Evolutionary conservation across 2,329 filamentous ascomycete genomes (phyloP).

Genomic region (Aureobasidium sp.): DNA sequence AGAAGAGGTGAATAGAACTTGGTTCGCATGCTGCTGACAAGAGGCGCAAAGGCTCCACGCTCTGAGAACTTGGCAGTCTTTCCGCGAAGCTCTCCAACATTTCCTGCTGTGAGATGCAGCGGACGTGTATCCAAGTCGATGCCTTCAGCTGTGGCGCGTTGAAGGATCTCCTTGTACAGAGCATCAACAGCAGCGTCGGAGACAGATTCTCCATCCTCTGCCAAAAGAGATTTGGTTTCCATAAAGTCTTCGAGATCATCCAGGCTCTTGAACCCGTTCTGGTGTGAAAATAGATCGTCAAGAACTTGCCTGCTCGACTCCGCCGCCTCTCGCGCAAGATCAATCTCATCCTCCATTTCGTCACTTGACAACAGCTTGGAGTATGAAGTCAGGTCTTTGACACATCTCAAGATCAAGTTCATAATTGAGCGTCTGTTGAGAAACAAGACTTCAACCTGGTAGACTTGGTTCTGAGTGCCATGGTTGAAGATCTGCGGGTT

Average conservation of each 20-base stretch:
- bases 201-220: not conserved
- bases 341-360: not conserved
- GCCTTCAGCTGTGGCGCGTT: not conserved
- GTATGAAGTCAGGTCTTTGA: not conserved
- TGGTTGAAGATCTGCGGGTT: not conserved
- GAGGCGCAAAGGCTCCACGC: not conserved
- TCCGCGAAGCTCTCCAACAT: not conserved
- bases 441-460: not conserved
- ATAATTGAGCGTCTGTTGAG: not conserved
- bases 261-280: not conserved
- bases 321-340: not conserved
- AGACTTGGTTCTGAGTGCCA: not conserved
- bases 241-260: not conserved
- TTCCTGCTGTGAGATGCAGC: not conserved
- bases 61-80: not conserved
- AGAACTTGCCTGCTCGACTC: not conserved
- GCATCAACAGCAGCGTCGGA: not conserved
- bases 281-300: not conserved
- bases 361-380: not conserved
- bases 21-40: not conserved
- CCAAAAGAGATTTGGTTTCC: not conserved
- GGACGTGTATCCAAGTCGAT: not conserved
- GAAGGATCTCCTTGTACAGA: not conserved
- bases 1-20: constrained; percentile 3
- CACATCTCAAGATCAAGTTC: not conserved